Evolutionary conservation across 352 stramenopile species (phyloP).

Genomic region (Phytophthora foliorum): DNA sequence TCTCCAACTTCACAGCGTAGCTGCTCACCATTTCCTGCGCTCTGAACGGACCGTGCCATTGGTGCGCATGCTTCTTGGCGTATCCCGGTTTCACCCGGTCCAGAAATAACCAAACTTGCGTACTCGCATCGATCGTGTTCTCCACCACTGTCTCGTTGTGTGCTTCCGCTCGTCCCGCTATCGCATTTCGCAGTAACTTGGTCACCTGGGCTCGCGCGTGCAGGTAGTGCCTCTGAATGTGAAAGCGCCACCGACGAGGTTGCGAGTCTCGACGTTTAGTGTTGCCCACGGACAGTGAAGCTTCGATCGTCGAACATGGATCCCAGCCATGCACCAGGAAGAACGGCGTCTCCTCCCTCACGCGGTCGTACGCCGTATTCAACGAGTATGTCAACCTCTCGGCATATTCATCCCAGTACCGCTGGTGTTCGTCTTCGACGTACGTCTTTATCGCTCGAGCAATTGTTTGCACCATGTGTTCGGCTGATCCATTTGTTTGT

Average conservation of each 20-base stretch:
- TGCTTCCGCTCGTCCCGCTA: not conserved
- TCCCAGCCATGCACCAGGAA: not conserved
- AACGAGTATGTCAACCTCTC: slow-evolving; percentile 34
- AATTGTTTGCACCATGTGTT: slow-evolving; percentile 37
- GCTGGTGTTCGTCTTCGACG: slow-evolving; percentile 21
- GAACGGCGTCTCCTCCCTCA: not conserved
- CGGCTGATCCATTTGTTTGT: slow-evolving; percentile 28
- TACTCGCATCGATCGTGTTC: not conserved
- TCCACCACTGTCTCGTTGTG: not conserved
- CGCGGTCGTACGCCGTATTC: slow-evolving; percentile 17
- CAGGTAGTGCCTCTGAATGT: not conserved
- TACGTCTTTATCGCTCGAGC: slow-evolving; percentile 30
- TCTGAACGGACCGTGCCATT: not conserved
- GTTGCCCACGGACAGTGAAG: not conserved
- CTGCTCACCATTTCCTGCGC: not conserved
- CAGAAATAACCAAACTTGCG: not conserved
- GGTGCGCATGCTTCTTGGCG: not conserved
- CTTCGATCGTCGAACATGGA: not conserved
- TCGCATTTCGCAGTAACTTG: not conserved
- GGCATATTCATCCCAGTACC: slow-evolving; percentile 43
- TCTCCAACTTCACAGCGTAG: not conserved
- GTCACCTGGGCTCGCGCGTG: not conserved
- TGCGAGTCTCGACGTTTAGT: not conserved
- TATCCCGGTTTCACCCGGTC: not conserved
- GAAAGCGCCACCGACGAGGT: not conserved